phyloP scores from a whole-genome alignment of 352 stramenopile species.

The Blastocystis sp. region DNA sequence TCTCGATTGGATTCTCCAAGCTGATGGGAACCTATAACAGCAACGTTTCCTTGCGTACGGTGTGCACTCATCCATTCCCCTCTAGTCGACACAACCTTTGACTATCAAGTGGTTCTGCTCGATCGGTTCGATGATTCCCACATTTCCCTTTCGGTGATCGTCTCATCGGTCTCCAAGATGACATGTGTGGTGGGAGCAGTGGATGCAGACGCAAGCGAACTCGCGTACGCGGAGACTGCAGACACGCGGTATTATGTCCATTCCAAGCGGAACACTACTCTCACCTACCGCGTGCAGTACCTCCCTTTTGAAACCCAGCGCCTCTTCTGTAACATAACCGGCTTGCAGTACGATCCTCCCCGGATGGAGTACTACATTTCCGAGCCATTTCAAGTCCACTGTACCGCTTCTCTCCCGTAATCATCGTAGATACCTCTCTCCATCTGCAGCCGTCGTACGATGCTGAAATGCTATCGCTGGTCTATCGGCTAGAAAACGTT shows the following conservation, averaged over 20 bases:
- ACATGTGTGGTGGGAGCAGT: neutral
- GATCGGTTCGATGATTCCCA: neutral
- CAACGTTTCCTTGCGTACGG: neutral
- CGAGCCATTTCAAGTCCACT: neutral
- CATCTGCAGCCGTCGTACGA: too few species aligned
- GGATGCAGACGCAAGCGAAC: neutral
- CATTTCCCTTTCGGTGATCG: neutral
- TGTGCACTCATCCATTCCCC: neutral
- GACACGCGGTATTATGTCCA: constrained; percentile 12
- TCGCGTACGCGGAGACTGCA: neutral
- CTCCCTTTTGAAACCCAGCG: neutral
- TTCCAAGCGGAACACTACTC: neutral
- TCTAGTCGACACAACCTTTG: constrained; percentile 9
- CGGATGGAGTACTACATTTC: neutral
- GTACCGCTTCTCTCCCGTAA: too few species aligned
- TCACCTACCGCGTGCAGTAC: neutral
- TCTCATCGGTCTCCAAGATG: constrained; percentile 41
- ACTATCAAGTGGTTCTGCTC: neutral
- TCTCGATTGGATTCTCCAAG: constrained; percentile 2
- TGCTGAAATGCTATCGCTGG: too few species aligned
- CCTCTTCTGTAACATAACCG: constrained; percentile 40
- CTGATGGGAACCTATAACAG: constrained; percentile 38
- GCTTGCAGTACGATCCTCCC: neutral
- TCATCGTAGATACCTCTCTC: too few species aligned
- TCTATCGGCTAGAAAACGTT: too few species aligned